phyloP scores from a whole-genome alignment of 441 rosid genomes.

The Mallotus japonicus region DNA sequence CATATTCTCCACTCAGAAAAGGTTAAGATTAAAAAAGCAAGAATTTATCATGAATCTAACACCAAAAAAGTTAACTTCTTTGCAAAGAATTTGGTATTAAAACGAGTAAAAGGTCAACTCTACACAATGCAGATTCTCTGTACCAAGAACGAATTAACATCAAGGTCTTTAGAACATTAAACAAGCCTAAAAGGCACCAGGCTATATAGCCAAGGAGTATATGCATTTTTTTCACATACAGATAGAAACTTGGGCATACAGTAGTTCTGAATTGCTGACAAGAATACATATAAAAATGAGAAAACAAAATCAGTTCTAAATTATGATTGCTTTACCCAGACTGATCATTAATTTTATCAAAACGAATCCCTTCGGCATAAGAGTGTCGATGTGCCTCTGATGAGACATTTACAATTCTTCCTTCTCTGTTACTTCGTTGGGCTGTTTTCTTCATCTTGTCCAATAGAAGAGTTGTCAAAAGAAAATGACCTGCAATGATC shows the following conservation, averaged over 20 bases:
- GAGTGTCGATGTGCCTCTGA: slow-evolving; percentile 47
- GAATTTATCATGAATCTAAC: neutral
- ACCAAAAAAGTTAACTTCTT: neutral
- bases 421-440: slow-evolving; percentile 45
- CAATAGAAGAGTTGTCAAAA: slow-evolving; percentile 55
- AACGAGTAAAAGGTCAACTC: neutral
- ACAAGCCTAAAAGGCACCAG: neutral
- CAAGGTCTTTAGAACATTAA: neutral
- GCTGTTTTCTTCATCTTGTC: slow-evolving; percentile 66
- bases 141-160: neutral
- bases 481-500: slow-evolving; percentile 58
- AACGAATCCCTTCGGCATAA: slow-evolving; percentile 54
- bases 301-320: slow-evolving; percentile 6
- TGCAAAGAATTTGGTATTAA: neutral
- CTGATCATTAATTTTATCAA: slow-evolving; percentile 49
- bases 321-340: slow-evolving; percentile 36
- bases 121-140: too few species aligned
- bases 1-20: neutral
- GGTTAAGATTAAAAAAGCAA: neutral
- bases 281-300: neutral
- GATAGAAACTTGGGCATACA: neutral
- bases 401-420: slow-evolving; percentile 59
- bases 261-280: slow-evolving; percentile 3
- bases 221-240: neutral
- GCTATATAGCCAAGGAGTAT: slow-evolving; percentile 4